phyloP scores from a whole-genome alignment of 345 rosid species.

The Rhodamnia argentea region DNA sequence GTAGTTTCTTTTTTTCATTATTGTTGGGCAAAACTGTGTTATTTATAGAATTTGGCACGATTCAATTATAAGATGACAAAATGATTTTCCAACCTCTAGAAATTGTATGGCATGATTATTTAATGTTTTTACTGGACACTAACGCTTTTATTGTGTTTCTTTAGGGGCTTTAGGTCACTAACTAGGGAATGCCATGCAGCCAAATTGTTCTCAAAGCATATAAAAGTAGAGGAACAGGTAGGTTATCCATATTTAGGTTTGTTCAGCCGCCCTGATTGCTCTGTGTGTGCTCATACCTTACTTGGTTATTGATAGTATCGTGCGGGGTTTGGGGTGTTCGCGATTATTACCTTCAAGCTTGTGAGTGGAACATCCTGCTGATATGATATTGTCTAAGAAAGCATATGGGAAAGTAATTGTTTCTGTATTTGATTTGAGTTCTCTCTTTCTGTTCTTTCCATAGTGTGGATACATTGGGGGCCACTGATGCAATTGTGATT shows the following conservation, averaged over 20 bases:
- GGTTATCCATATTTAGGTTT: conserved; percentile 1
- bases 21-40: not conserved
- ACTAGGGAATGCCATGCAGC: conserved; percentile 64
- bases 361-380: not conserved
- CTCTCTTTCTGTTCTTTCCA: not conserved
- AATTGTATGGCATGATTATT: not conserved
- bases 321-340: not conserved
- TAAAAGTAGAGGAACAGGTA: conserved; percentile 93
- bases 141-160: not conserved
- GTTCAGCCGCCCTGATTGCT: not conserved
- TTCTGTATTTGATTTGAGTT: not conserved
- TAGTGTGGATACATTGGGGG: not conserved
- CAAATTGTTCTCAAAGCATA: conserved; percentile 81
- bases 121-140: not conserved
- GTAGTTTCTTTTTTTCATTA: not conserved
- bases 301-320: not conserved
- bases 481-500: not conserved
- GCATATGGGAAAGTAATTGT: not conserved
- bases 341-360: not conserved
- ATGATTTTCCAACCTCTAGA: not conserved
- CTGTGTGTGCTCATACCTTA: not conserved
- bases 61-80: not conserved
- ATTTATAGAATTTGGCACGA: not conserved
- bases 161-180: conserved; percentile 55
- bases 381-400: not conserved